Evolutionary conservation across 2,329 filamentous ascomycete genomes (phyloP), one percentile per base, ranked within the genome.

Genomic region (Fusarium denticulatum): DNA sequence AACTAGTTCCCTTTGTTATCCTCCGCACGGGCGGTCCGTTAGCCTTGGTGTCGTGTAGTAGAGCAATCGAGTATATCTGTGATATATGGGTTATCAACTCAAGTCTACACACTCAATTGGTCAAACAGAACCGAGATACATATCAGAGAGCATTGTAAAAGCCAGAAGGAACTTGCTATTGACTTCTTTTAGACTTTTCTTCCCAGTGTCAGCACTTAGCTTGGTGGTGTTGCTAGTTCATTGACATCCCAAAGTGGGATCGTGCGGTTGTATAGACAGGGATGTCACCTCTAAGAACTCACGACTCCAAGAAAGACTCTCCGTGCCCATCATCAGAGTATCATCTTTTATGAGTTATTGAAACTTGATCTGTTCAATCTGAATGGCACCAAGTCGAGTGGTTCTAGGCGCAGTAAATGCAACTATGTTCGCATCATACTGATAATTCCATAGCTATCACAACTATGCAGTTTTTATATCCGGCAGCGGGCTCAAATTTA

Each of bases 181-280:
- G 50, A 46, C 30, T 59, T 43, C 52, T 65, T 37, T 43, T 28
- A n/a, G 14, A 32, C n/a, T 49, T 70, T 34, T 37, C 59, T 55
- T 57, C 46, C 26, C 26, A 55, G 36, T 53, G 59, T 69, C 65
- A 69, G 65, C 59, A 59, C 59, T 47, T 45, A 67, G 61, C 63
- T 58, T 47, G 40, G 36, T 64, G 50, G 66, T 69, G 52, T 70
- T 69, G 65, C 65, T 69, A 69, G 67, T 69, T 69, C 46, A 47
- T 52, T 46, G 34, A 43, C 18, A 65, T 67, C 43, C 56, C 52
- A 43, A 65, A 57, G 65, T 69, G 67, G 67, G 64, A 64, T 58
- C 66, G 50, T 50, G 64, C 50, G 39, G 59, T 64, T 46, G 28
- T 43, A 47, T 69, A 36, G 59, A 65, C 67, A 69, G 52, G 59